Evolutionary conservation across 108 stramenopile species (phyloP).

Genomic region (Bacterosira constricta): DNA sequence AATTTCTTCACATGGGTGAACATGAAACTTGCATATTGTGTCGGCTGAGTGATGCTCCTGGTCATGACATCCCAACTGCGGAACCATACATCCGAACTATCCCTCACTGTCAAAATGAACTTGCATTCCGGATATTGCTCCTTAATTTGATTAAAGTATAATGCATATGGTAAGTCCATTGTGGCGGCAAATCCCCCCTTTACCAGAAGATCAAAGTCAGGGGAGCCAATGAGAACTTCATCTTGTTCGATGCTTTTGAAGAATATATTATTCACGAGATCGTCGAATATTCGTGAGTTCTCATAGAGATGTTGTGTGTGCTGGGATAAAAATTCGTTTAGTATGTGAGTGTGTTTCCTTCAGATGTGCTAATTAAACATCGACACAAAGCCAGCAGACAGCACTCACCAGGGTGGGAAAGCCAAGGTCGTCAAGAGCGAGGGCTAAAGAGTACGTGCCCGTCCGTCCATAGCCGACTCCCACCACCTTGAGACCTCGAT

Average conservation of each 20-base stretch:
- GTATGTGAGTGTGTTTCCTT: too few relatives aligned
- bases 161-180: slow-evolving; percentile 76
- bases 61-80: slow-evolving; percentile 71
- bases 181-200: slow-evolving; percentile 65
- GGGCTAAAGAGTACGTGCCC: slow-evolving; percentile 79
- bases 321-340: not conserved
- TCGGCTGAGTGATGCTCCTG: slow-evolving; percentile 62
- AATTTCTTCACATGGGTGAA: slow-evolving; percentile 58
- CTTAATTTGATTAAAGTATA: slow-evolving; percentile 69
- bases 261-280: slow-evolving; percentile 64
- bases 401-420: slow-evolving; percentile 51
- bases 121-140: slow-evolving; percentile 78
- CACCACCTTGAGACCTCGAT: slow-evolving; percentile 60
- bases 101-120: slow-evolving; percentile 77
- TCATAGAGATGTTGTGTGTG: slow-evolving; percentile 88
- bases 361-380: too few relatives aligned
- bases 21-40: slow-evolving; percentile 50
- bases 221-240: slow-evolving; percentile 50
- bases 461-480: slow-evolving; percentile 85
- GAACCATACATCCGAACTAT: slow-evolving; percentile 79
- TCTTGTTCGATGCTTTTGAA: slow-evolving; percentile 52
- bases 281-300: slow-evolving; percentile 56
- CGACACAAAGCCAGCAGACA: too few relatives aligned
- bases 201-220: slow-evolving; percentile 60
- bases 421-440: slow-evolving; percentile 78